Conservation (phyloP, 1,139 yeast species). For the Scheffersomyces segobiensis region DNA sequence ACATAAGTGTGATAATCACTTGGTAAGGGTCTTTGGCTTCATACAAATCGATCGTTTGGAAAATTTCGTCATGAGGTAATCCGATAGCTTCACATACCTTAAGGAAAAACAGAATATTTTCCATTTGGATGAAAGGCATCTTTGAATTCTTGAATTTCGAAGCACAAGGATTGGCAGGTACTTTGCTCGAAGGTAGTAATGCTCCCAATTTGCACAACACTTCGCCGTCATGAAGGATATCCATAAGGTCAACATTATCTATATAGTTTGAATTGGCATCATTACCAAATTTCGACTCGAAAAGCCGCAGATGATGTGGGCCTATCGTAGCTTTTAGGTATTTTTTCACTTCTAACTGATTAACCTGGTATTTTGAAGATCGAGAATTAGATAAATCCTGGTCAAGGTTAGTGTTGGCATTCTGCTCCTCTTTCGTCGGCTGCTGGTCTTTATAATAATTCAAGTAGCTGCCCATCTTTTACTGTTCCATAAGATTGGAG, state of each 20-base stretch:
- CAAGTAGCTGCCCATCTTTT: constrained; percentile 7
- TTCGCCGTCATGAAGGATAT: constrained; percentile 64
- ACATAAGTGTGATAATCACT: constrained; percentile 69
- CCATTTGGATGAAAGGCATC: constrained; percentile 90
- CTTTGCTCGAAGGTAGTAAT: constrained; percentile 26
- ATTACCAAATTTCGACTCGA: constrained; percentile 8
- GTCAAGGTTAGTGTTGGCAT: constrained; percentile 52
- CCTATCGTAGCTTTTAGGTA: constrained; percentile 32
- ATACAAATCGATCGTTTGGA: constrained; percentile 78
- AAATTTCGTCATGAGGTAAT: constrained; percentile 80
- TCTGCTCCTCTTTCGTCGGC: constrained; percentile 17
- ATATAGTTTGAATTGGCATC: constrained; percentile 16
- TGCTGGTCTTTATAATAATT: constrained; percentile 11
- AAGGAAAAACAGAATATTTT: constrained; percentile 75
- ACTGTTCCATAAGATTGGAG: background rate
- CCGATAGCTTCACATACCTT: constrained; percentile 61
- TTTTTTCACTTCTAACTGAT: constrained; percentile 45
- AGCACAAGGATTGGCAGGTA: constrained; percentile 37
- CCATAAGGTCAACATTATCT: constrained; percentile 40
- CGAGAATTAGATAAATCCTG: constrained; percentile 55
- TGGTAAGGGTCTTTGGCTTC: constrained; percentile 78
- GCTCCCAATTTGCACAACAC: constrained; percentile 55
- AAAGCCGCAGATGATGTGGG: constrained; percentile 5
- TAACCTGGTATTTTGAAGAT: constrained; percentile 45
- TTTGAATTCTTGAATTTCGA: constrained; percentile 57